phyloP scores from a whole-genome alignment of 225 moss, liverwort and hornwort genomes.

The Physcomitrellopsis africana region DNA sequence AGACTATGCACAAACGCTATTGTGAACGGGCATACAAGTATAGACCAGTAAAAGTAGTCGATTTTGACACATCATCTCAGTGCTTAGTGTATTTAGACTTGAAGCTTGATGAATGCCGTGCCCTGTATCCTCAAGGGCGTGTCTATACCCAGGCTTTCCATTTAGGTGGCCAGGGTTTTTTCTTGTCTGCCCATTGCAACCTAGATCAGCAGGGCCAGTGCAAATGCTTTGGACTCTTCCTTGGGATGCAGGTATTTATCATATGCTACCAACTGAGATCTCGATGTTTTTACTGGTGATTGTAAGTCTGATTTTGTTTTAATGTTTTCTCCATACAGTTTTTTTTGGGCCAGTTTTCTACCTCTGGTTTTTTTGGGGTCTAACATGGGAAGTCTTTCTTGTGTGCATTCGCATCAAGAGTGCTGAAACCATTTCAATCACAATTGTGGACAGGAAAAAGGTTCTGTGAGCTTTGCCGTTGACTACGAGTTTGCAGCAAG shows the following conservation, averaged over 20 bases:
- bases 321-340: background rate
- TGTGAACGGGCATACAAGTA: slow-evolving; percentile 97
- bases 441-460: slow-evolving; percentile 70
- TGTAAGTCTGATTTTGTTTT: background rate
- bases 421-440: background rate
- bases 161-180: slow-evolving; percentile 96
- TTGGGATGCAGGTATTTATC: slow-evolving; percentile 83
- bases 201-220: slow-evolving; percentile 81
- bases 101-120: slow-evolving; percentile 92
- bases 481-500: slow-evolving; percentile 97
- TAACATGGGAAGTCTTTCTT: background rate
- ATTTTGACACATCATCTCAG: slow-evolving; percentile 85
- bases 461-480: slow-evolving; percentile 88
- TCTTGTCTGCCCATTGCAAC: slow-evolving; percentile 97
- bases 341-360: background rate
- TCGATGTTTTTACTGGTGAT: background rate
- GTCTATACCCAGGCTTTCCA: slow-evolving; percentile 99
- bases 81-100: slow-evolving; percentile 91
- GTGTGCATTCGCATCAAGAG: background rate
- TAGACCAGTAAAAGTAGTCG: slow-evolving; percentile 96
- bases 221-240: slow-evolving; percentile 97
- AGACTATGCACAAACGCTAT: slow-evolving; percentile 84
- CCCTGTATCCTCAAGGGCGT: slow-evolving; percentile 83
- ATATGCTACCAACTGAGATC: background rate
- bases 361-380: background rate